Base-by-base conservation (phyloP, 2,329 filamentous ascomycete genomes). In the Clarireedia hainanense region DNA sequence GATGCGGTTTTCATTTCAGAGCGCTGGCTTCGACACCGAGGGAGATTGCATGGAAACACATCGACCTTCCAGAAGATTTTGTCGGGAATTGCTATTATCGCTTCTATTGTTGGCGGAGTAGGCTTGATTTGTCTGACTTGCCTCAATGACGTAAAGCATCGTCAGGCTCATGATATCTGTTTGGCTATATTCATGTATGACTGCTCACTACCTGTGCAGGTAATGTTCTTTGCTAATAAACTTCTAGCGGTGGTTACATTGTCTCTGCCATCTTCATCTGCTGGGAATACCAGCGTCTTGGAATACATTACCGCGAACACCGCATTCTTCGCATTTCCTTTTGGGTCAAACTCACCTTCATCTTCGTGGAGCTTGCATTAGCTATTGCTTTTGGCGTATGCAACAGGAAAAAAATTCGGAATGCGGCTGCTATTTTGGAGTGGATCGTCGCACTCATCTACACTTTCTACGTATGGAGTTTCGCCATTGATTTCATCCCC, bases 181-280 rank as follows among this genome's bases (percentile, higher is more conserved):
- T 74, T 97, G 27, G 73, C 80, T 1, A 71, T 96, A 53, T 97
- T 97, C 70, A 61, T 61, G 60, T 61, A 52, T n/a, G 60, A 39
- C 2, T 14, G 17, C 14, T 26, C 6, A 2, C 20, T 5, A 27
- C 6, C 5, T 14, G 1, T 10, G 17, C 20, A 4, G 4, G 12
- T 6, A 34, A 34, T 48, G 4, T 3, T 12, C 9, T 17, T 6
- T 14, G 6, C 26, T 48, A 42, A 57, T 4, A 24, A 45, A 5
- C 6, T 1, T 15, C 2, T 7, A 58, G 57, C 69, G 83, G 72
- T 14, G 94, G 90, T 36, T 97, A 95, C 70, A 75, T 96, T 53
- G 68, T 96, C 54, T 89, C 85, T 4, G 91, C 92, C 55, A 79
- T 96, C 63, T 92, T 91, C 71, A 87, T 92, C 62, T 96, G 91